Percentiles rank a stretch among this genome's conserved stretches.
Conservation (phyloP, 805 yeast species). For the Wickerhamiella lipophila region DNA sequence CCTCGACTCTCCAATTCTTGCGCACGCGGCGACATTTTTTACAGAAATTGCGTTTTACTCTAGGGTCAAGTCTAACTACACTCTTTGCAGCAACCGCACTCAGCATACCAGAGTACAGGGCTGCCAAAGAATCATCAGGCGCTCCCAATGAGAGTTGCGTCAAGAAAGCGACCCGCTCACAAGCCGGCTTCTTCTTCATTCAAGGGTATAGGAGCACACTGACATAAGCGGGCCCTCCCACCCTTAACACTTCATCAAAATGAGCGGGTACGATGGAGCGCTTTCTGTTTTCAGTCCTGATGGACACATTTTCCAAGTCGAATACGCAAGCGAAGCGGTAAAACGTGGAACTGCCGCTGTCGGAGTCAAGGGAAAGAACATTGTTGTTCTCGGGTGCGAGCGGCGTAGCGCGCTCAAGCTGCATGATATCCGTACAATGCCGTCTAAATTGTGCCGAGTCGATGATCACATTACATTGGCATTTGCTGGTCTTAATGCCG, state of each 20-base stretch:
- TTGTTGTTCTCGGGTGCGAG: conserved; percentile 92
- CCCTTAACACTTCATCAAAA: conserved; percentile 23
- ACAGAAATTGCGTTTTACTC: conserved; percentile 54
- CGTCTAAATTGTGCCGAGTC: conserved; percentile 80
- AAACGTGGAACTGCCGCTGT: conserved; percentile 98
- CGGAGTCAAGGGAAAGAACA: conserved; percentile 81
- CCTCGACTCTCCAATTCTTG: conserved; percentile 27
- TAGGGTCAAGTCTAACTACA: conserved; percentile 43
- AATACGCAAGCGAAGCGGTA: conserved; percentile 94
- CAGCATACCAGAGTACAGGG: conserved; percentile 43
- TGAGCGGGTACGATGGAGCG: conserved; percentile 99
- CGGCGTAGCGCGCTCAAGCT: conserved; percentile 87
- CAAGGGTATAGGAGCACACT: too few relatives aligned
- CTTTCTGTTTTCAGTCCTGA: conserved; percentile 97
- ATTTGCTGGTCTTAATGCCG: conserved; percentile 97
- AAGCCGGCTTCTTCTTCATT: conserved; percentile 19
- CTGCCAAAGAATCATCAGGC: conserved; percentile 32
- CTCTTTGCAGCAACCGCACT: conserved; percentile 54
- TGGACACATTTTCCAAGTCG: conserved; percentile 98
- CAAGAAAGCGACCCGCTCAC: conserved; percentile 26
- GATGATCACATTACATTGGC: conserved; percentile 86
- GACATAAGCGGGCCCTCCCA: background rate
- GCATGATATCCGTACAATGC: conserved; percentile 94
- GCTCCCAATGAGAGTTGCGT: conserved; percentile 23
- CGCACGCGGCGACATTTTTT: conserved; percentile 44